phyloP scores from a whole-genome alignment of 768 basidiomycete species.

The Peribolospora baueri region DNA sequence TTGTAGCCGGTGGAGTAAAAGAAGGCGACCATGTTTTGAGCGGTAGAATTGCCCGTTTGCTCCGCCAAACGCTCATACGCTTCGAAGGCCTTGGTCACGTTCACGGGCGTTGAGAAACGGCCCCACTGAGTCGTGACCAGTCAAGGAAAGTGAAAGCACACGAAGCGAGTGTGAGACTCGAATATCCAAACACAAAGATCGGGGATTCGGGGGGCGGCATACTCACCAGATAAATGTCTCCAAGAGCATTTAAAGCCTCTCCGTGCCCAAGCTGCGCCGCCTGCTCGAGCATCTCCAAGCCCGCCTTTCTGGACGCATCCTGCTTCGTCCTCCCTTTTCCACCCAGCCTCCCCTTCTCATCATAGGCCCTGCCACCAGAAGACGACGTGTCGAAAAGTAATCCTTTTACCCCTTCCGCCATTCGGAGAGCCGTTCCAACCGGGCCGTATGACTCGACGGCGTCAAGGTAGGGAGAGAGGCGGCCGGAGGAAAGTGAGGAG shows the following conservation, averaged over 20 bases:
- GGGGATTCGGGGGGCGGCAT: no score
- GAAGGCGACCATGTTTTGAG: conserved; percentile 67
- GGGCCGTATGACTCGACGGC: no score
- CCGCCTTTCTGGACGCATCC: conserved; percentile 17
- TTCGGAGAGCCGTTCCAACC: no score
- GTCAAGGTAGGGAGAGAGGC: no score
- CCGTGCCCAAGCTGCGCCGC: conserved; percentile 51
- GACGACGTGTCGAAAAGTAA: no score
- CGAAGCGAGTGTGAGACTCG: not conserved
- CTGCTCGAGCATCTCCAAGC: conserved; percentile 52
- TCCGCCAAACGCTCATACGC: conserved; percentile 39
- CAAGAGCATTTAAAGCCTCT: conserved; percentile 47
- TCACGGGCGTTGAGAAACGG: conserved; percentile 26
- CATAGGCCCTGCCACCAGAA: no score
- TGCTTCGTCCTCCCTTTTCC: conserved; percentile 11
- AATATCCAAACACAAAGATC: not conserved
- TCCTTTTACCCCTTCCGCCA: no score
- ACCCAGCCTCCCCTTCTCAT: no score
- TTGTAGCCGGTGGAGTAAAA: conserved; percentile 65
- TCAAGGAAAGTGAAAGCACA: not conserved
- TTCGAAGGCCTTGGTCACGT: conserved; percentile 39
- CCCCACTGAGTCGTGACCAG: conserved; percentile 15
- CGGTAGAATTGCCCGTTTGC: conserved; percentile 54
- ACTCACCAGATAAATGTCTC: conserved; percentile 41
- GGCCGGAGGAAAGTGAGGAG: no score